Conservation (phyloP, 2,329 filamentous ascomycete species). For the Stemphylium beticola region DNA sequence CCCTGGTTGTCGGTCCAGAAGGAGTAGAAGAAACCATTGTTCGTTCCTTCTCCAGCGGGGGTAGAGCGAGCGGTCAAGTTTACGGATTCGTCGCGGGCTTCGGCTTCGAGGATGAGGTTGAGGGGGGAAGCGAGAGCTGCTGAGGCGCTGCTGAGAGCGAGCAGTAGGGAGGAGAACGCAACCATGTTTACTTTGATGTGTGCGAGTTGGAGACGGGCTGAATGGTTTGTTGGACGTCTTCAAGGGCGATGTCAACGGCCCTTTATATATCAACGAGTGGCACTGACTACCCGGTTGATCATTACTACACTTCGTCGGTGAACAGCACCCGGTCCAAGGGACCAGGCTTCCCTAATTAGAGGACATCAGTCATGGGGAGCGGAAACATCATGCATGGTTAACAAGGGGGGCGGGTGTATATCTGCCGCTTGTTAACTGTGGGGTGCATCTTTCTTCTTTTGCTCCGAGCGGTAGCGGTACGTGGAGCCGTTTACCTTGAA, state of each 20-base stretch:
- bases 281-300: constrained; percentile 3
- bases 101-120: constrained; percentile 26
- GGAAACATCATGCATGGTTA: constrained; percentile 6
- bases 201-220: constrained; percentile 1
- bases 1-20: constrained; percentile 64
- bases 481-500: constrained; percentile 7
- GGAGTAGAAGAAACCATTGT: constrained; percentile 50
- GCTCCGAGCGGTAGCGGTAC: neutral
- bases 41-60: constrained; percentile 33
- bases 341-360: constrained; percentile 20
- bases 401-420: constrained; percentile 18
- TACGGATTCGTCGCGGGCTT: constrained; percentile 16
- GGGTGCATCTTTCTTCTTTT: constrained; percentile 28
- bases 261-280: constrained; percentile 28
- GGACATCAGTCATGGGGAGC: neutral
- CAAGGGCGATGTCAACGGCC: neutral
- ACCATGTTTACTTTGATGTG: constrained; percentile 27
- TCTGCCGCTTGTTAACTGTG: constrained; percentile 33
- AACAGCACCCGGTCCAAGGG: constrained; percentile 13
- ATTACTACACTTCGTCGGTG: neutral
- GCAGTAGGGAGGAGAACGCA: constrained; percentile 37
- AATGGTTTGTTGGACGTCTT: constrained; percentile 15
- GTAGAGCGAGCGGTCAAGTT: constrained; percentile 26
- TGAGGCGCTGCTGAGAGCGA: constrained; percentile 35
- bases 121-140: constrained; percentile 38